A percentile compares a stretch with the other conserved stretches of the same genome.
phyloP scores from a whole-genome alignment of 306 rosid species.

The Castanospermum australe region DNA sequence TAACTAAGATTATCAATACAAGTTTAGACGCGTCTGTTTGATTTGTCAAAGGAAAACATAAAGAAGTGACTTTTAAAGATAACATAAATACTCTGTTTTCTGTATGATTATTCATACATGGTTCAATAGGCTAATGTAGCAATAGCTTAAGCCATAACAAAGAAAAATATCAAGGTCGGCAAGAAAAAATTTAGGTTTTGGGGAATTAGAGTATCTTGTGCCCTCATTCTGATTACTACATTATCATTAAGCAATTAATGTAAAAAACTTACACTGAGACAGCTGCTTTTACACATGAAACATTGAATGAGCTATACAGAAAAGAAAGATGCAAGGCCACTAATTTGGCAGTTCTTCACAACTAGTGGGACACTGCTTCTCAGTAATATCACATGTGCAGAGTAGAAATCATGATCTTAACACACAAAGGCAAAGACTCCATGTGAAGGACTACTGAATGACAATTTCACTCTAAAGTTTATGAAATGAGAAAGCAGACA shows the following conservation, averaged over 20 bases:
- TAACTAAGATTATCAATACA: background rate
- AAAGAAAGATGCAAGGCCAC: slow-evolving; percentile 2
- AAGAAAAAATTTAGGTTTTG: background rate
- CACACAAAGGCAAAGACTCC: background rate
- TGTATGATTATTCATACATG: background rate
- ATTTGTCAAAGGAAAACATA: background rate
- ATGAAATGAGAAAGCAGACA: slow-evolving; percentile 20
- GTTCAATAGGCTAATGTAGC: background rate
- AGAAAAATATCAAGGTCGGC: background rate
- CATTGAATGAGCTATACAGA: background rate
- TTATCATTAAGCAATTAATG: background rate
- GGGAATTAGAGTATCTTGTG: background rate
- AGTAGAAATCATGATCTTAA: slow-evolving; percentile 9
- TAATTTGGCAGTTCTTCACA: background rate
- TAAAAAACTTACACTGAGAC: background rate
- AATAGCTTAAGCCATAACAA: background rate
- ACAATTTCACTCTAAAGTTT: background rate
- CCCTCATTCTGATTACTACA: background rate
- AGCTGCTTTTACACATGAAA: background rate
- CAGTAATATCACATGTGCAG: slow-evolving; percentile 7
- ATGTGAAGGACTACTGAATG: background rate
- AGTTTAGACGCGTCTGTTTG: background rate
- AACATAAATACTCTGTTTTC: background rate
- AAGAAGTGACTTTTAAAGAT: slow-evolving; percentile 6
- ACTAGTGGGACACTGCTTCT: background rate